Conservation (phyloP, 2,329 filamentous ascomycete species). For the Magnaporthiopsis rhizophila region DNA sequence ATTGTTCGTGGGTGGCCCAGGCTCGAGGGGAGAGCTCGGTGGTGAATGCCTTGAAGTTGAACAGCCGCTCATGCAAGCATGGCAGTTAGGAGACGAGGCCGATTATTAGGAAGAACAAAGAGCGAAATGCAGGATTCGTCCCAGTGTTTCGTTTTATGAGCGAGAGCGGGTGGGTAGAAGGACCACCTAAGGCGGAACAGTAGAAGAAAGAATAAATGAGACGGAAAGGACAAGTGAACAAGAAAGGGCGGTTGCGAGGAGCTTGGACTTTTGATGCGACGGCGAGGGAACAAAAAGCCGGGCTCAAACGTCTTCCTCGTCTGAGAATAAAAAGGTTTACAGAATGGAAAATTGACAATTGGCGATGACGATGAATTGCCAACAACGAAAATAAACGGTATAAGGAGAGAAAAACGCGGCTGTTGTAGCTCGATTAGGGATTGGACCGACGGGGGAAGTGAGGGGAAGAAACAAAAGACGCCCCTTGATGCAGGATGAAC, state of each 20-base stretch:
- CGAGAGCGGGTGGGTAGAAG: background rate
- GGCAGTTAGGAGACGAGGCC: background rate
- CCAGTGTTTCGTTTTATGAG: background rate
- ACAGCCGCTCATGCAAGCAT: background rate
- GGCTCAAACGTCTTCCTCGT: background rate
- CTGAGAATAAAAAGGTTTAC: background rate
- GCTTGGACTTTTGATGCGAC: background rate
- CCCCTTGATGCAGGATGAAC: background rate
- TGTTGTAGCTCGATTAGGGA: background rate
- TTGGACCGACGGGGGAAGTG: background rate
- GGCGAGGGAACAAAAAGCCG: background rate
- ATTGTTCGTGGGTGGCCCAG: background rate
- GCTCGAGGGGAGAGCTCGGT: background rate
- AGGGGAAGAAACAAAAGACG: background rate
- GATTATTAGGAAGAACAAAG: background rate
- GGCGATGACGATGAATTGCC: background rate
- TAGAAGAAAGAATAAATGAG: background rate
- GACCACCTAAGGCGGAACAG: background rate
- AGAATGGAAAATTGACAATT: background rate
- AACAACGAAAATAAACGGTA: background rate
- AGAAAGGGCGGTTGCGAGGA: background rate
- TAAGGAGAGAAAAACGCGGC: background rate
- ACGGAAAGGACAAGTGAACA: background rate
- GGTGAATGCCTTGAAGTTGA: background rate
- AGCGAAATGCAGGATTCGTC: background rate